Base-by-base conservation (phyloP, 2,329 filamentous ascomycete species). In the Metarhizium rileyi region DNA sequence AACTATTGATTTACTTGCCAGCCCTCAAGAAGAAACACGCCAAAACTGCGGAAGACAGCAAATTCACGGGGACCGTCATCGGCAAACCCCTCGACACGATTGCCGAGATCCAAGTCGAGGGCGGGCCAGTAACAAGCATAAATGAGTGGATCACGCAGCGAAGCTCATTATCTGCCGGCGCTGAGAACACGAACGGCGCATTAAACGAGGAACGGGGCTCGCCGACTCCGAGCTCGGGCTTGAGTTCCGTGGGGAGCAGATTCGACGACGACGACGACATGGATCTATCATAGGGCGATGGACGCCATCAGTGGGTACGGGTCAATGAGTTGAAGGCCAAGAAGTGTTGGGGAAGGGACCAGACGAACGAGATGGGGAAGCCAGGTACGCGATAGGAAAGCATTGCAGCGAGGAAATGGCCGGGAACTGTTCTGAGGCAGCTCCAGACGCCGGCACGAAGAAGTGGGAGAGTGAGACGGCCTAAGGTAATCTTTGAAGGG, bases 21-120 rank as follows among this genome's bases (percentile, higher is more conserved):
- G 86, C 83, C 4, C 71, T 97, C 40, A 96, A 95, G 68, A 93
- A 90, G 69, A 95, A 94, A 63, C 87, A 95, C 66, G 90, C 84
- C 69, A 94, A 93, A 59, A 87, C 86, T 1, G 87, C 86, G 54
- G 89, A 94, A 60, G 90, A 95, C 61, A 84, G 84, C 9, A 84
- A 91, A 60, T 95, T 89, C 65, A 81, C 85, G 57, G 89, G 88
- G 27, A 95, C 91, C 0, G 78, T 93, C 0, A 73, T 97, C 10
- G 91, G 91, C 4, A 83, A 83, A 56, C 73, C 76, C 42, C 77
- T 77, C 45, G 88, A 95, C 56, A 78, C 83, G 50, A 22, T 52
- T 9, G 81, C 80, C 60, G 78, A 84, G 7, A 71, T 95, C 26
- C 73, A 83, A 47, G 84, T 95, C 47, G 90, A 95, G 63, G 90